Conservation (phyloP, 805 yeast genomes). For the Candida patagonica region DNA sequence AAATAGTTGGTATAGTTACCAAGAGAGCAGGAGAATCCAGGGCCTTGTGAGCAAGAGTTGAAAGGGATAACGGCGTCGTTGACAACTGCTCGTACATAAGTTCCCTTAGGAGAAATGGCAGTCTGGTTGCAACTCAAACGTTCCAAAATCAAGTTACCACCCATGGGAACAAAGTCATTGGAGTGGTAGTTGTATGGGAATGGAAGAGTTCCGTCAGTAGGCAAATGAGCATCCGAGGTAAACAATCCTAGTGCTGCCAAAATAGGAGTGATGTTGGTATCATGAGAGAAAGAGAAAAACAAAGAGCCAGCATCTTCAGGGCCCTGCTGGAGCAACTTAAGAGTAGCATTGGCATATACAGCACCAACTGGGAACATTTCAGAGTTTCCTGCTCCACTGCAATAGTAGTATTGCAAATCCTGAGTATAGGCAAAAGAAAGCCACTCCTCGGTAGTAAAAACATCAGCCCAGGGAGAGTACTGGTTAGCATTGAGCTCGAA, state of each 20-base stretch:
- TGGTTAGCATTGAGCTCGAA: constrained; percentile 44
- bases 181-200: constrained; percentile 41
- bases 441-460: constrained; percentile 45
- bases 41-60: constrained; percentile 41
- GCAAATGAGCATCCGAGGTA: constrained; percentile 33
- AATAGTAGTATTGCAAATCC: constrained; percentile 38
- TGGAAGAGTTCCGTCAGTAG: constrained; percentile 32
- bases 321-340: constrained; percentile 34
- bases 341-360: constrained; percentile 39
- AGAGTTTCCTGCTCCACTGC: constrained; percentile 41
- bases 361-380: constrained; percentile 35
- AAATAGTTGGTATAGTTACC: constrained; percentile 21
- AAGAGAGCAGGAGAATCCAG: constrained; percentile 42
- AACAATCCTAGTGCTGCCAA: constrained; percentile 42
- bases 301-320: constrained; percentile 27
- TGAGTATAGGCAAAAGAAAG: constrained; percentile 33
- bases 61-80: constrained; percentile 50
- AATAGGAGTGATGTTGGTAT: constrained; percentile 44
- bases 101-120: constrained; percentile 16
- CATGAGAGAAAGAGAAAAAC: constrained; percentile 44
- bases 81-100: constrained; percentile 39
- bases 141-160: constrained; percentile 44
- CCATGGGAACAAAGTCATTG: constrained; percentile 48
- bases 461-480: constrained; percentile 31
- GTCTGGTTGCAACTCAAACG: constrained; percentile 36